These are phyloP conservation scores for Boletus speciosus DNA, from an alignment of 768 basidiomycete species.

Conservation along the genomic window DNA sequence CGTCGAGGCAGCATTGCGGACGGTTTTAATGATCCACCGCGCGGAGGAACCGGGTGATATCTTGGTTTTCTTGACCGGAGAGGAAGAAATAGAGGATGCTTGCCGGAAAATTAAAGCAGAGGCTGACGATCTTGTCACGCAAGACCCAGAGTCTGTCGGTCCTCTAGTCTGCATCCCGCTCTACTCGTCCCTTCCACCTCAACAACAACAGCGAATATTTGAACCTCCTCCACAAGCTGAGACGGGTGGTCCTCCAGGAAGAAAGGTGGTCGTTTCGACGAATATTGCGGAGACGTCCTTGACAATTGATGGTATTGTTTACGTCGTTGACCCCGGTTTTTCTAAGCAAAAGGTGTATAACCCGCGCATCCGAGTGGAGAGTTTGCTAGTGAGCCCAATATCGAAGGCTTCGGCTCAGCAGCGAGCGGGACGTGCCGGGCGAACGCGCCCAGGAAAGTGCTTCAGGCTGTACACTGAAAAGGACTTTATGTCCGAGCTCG, in stretches of 20 bases:
- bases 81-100: conserved; percentile 97
- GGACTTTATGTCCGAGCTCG: conserved; percentile 92
- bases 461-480: conserved; percentile 96
- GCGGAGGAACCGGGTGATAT: conserved; percentile 93
- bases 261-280: conserved; percentile 93
- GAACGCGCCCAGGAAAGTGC: conserved; percentile 95
- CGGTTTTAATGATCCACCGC: conserved; percentile 95
- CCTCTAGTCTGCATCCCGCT: conserved; percentile 88
- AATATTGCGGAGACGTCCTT: conserved; percentile 98
- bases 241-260: conserved; percentile 72
- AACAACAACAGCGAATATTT: conserved; percentile 96
- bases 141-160: conserved; percentile 73
- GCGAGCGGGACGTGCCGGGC: conserved; percentile 91
- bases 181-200: conserved; percentile 91
- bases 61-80: conserved; percentile 93
- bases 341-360: conserved; percentile 99
- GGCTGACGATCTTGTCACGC: conserved; percentile 76
- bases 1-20: conserved; percentile 93
- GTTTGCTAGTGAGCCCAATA: conserved; percentile 88
- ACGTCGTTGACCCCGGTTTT: conserved; percentile 96
- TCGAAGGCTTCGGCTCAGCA: conserved; percentile 97
- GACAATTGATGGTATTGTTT: conserved; percentile 99
- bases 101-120: conserved; percentile 92
- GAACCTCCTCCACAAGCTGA: conserved; percentile 74
- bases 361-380: conserved; percentile 94